phyloP scores from a whole-genome alignment of 306 rosid genomes.

The Cicer cuneatum region DNA sequence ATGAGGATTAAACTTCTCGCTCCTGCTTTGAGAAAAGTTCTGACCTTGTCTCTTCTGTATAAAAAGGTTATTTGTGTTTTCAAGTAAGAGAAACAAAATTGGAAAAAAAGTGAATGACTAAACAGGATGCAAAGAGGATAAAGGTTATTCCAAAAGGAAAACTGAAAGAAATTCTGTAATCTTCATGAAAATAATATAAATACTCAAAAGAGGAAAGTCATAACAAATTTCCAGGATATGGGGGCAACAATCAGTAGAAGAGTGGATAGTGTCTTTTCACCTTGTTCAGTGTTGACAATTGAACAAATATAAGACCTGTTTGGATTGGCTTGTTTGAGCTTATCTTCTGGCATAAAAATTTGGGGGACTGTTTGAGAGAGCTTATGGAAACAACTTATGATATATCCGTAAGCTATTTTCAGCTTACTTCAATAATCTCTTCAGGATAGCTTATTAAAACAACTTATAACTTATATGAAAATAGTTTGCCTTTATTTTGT shows the following conservation, averaged over 20 bases:
- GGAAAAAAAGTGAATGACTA: conserved; percentile 20
- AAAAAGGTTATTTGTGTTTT: conserved; percentile 17
- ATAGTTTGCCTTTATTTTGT: no score
- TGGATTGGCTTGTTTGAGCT: no score
- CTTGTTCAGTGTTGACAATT: background rate
- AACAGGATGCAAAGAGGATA: background rate
- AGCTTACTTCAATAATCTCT: no score
- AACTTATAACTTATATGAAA: no score
- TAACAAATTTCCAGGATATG: conserved; percentile 19
- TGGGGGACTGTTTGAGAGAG: no score
- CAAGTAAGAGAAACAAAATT: conserved; percentile 5
- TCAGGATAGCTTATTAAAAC: no score
- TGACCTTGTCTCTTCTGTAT: conserved; percentile 90
- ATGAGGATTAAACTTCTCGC: conserved; percentile 97
- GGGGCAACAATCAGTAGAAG: background rate
- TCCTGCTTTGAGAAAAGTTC: conserved; percentile 77
- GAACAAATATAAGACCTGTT: background rate
- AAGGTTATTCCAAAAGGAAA: background rate
- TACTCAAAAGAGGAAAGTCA: conserved; percentile 5
- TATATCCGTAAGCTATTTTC: no score
- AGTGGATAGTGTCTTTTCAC: background rate
- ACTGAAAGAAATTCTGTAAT: conserved; percentile 17
- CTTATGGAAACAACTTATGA: no score
- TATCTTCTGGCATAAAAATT: no score
- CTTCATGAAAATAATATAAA: conserved; percentile 12